A percentile compares a stretch with the other conserved stretches of the same genome.
Evolutionary conservation across 75 land plant species (phyloP).

Genomic region (Pinus albicaulis): DNA sequence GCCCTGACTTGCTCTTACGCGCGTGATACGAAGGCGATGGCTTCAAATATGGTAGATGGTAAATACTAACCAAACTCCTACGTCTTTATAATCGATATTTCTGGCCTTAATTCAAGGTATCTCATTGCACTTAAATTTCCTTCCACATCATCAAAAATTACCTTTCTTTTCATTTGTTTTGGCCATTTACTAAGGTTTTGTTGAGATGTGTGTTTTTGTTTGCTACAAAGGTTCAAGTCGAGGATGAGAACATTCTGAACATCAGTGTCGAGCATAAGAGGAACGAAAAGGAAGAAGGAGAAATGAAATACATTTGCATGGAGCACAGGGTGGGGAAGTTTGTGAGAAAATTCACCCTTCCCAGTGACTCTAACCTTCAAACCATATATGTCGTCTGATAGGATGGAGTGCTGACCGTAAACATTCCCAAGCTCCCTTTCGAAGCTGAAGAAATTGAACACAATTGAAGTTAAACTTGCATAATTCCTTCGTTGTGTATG

Average conservation of each 20-base stretch:
- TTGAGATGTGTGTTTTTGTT: too few relatives aligned
- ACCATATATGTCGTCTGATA: slow-evolving; percentile 42
- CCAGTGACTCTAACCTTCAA: slow-evolving; percentile 52
- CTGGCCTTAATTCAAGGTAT: too few relatives aligned
- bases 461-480: slow-evolving; percentile 30
- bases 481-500: background rate
- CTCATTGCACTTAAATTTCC: too few relatives aligned
- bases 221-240: slow-evolving; percentile 50
- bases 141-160: too few relatives aligned
- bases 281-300: slow-evolving; percentile 26
- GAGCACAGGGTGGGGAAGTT: slow-evolving; percentile 57
- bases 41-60: too few relatives aligned
- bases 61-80: too few relatives aligned
- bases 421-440: slow-evolving; percentile 56
- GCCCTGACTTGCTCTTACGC: too few relatives aligned
- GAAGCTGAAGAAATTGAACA: slow-evolving; percentile 45
- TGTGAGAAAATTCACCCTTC: slow-evolving; percentile 58
- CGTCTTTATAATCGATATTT: too few relatives aligned
- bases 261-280: slow-evolving; percentile 60
- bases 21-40: too few relatives aligned
- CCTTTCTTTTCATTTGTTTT: too few relatives aligned
- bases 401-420: slow-evolving; percentile 65
- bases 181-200: too few relatives aligned
- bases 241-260: slow-evolving; percentile 55
- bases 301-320: slow-evolving; percentile 48